Percentiles rank a stretch among this genome's conserved stretches.
These are phyloP conservation scores for Candida awuae DNA, from an alignment of 805 yeast species.

Conservation along the genomic window DNA sequence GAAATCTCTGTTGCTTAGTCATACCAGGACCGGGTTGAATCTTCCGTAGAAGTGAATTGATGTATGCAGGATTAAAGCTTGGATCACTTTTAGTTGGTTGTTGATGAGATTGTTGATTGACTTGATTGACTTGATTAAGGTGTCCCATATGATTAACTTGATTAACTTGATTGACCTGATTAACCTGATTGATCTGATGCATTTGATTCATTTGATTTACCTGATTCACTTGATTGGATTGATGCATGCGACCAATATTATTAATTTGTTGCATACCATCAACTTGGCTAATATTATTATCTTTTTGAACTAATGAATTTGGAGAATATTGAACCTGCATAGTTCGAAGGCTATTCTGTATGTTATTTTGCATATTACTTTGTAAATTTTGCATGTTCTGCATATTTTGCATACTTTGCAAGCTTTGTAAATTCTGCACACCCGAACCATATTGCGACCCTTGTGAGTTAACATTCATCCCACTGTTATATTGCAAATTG, in stretches of 20 bases:
- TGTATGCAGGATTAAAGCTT: conserved; percentile 15
- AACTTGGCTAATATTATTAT: too few species aligned
- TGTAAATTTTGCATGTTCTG: too few species aligned
- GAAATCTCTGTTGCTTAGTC: conserved; percentile 28
- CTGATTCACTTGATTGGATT: neutral
- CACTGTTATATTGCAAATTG: too few species aligned
- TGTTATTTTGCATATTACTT: too few species aligned
- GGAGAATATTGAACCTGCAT: too few species aligned
- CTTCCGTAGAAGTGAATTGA: conserved; percentile 23
- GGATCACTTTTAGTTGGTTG: neutral
- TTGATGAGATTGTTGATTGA: conserved; percentile 2
- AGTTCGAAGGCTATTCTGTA: too few species aligned
- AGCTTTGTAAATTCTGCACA: too few species aligned
- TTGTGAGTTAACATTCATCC: too few species aligned
- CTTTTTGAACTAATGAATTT: too few species aligned
- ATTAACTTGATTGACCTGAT: neutral
- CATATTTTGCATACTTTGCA: too few species aligned
- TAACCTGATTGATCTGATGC: neutral
- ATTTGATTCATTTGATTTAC: neutral
- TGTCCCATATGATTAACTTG: neutral
- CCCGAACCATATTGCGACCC: too few species aligned
- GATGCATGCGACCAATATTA: neutral
- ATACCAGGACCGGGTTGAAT: conserved; percentile 30
- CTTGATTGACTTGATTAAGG: conserved; percentile 4
- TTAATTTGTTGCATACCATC: neutral